Conservation (phyloP, 2,329 filamentous ascomycete species). For the Epichloe festucae region DNA sequence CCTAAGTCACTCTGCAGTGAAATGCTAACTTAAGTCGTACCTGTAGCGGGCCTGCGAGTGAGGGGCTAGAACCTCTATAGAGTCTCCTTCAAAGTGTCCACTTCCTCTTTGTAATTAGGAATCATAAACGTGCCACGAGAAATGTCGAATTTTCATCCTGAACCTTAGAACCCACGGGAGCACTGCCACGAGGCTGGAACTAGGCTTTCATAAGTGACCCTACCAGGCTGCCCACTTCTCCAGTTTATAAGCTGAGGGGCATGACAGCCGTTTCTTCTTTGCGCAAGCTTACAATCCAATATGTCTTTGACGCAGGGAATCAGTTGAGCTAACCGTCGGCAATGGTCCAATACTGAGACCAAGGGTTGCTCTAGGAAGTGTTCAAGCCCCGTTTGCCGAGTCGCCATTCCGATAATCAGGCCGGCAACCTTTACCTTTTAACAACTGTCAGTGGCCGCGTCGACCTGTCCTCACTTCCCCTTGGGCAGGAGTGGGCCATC, state of each 20-base stretch:
- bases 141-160: no score
- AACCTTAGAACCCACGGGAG: no score
- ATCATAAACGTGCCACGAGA: constrained; percentile 46
- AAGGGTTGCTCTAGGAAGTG: no score
- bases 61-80: constrained; percentile 54
- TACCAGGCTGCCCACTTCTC: no score
- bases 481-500: not conserved
- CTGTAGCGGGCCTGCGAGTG: constrained; percentile 49
- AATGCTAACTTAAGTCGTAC: constrained; percentile 51
- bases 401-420: not conserved
- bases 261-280: not conserved
- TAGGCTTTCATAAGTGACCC: no score
- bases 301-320: no score
- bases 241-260: no score
- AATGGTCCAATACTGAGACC: no score
- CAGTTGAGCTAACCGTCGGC: no score
- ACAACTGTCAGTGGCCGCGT: not conserved
- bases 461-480: not conserved
- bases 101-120: constrained; percentile 63
- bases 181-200: no score
- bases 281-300: not conserved
- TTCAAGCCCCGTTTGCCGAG: no score
- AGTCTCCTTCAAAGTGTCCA: constrained; percentile 54
- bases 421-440: not conserved
- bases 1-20: not conserved